Base-by-base conservation (phyloP, 495 filamentous ascomycete species). In the Viridothelium virens region DNA sequence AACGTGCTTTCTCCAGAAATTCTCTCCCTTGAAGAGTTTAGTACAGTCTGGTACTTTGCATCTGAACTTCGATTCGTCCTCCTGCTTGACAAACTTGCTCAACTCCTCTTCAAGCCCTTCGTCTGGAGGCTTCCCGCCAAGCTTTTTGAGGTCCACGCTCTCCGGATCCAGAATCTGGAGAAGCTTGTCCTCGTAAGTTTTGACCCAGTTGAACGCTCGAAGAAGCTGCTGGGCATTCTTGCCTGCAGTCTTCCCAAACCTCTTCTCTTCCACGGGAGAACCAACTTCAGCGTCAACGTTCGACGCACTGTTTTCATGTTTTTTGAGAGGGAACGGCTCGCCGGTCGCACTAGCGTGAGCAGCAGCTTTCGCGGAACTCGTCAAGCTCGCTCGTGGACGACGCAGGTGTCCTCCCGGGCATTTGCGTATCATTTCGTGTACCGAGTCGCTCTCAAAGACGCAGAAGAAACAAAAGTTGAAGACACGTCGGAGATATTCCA, bases 391-490 rank as follows among this genome's bases (percentile, higher is more conserved):
- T 62, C 92, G 83, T 11, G 94, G 94, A 31, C 94, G 88, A 66
- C 94, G 90, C 63, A 97, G 88, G 82, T 98, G 94, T 34, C 94
- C 94, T 36, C 94, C 94, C 38, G 95, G 91, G 69, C 94, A 98
- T 78, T 98, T 98, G 63, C 95, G 85, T 38, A 88, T 91, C 61
- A 98, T 81, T 75, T 97, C 94, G 72, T 97, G 95, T 46, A 98
- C 87, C 0, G 93, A 97, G 75, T 98, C 94, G 75, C 91, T 92
- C 76, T 97, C 95, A 72, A 97, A 97, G 36, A 98, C 94, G 77
- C 94, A 98, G 80, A 97, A 98, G 80, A 98, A 96, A 80, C 94
- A 98, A 79, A 97, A 97, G 75, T 93, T 96, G 84, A 92, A 94
- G 63, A 97, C 93, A 14, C 94, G 87, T 44, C 94, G 91, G 62